These are phyloP conservation scores for Ogataea pignaliae DNA, from an alignment of 805 yeast species.

Conservation along the genomic window DNA sequence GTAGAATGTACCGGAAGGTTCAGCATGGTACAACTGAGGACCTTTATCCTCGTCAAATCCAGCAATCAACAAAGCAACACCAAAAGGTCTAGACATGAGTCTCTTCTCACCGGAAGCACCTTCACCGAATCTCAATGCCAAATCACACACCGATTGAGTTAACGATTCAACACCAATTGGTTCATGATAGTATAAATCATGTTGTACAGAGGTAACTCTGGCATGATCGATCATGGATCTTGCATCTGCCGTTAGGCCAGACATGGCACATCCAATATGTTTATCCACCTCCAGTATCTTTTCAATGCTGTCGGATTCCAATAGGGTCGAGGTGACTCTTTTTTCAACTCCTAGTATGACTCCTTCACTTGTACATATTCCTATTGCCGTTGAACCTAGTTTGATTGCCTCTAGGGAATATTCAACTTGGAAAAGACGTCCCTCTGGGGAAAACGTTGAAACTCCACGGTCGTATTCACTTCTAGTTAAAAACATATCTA, in stretches of 20 bases:
- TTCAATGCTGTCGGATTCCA: slow-evolving; percentile 91
- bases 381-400: slow-evolving; percentile 96
- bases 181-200: slow-evolving; percentile 86
- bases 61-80: slow-evolving; percentile 94
- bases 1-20: slow-evolving; percentile 97
- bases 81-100: slow-evolving; percentile 96
- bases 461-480: slow-evolving; percentile 99
- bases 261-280: slow-evolving; percentile 98
- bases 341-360: slow-evolving; percentile 96
- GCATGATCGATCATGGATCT: slow-evolving; percentile 99
- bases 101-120: slow-evolving; percentile 95
- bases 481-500: slow-evolving; percentile 95
- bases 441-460: slow-evolving; percentile 97
- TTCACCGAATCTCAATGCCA: slow-evolving; percentile 95
- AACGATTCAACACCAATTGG: slow-evolving; percentile 87
- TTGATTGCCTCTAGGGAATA: slow-evolving; percentile 97
- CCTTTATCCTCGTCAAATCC: slow-evolving; percentile 92
- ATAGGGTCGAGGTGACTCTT: slow-evolving; percentile 86
- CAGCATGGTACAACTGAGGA: slow-evolving; percentile 97
- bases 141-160: slow-evolving; percentile 95
- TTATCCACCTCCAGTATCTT: slow-evolving; percentile 91
- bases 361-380: slow-evolving; percentile 92
- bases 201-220: slow-evolving; percentile 82
- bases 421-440: slow-evolving; percentile 96
- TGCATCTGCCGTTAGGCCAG: slow-evolving; percentile 98